Evolutionary conservation across 306 rosid genomes (phyloP).

Genomic region (Astragalus glycyphyllos): DNA sequence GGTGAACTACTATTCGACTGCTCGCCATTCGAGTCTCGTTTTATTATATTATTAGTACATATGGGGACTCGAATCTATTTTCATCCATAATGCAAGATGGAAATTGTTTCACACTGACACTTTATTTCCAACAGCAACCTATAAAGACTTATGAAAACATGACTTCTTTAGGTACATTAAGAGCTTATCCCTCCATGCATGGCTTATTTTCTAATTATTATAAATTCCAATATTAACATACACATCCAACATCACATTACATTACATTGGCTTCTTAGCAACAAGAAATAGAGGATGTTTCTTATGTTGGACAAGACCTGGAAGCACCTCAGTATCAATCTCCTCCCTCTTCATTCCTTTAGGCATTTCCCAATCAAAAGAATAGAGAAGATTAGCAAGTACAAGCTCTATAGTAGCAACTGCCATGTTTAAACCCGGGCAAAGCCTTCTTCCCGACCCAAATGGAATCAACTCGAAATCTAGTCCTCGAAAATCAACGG

Average conservation of each 20-base stretch:
- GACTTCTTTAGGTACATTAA: neutral
- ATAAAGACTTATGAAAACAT: too few species aligned
- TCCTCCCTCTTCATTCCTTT: neutral
- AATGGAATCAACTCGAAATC: conserved; percentile 20
- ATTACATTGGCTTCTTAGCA: neutral
- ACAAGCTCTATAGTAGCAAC: neutral
- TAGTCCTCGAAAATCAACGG: conserved; percentile 7
- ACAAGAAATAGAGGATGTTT: conserved; percentile 17
- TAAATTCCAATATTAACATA: neutral
- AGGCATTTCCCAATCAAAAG: conserved; percentile 32
- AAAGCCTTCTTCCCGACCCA: conserved; percentile 13
- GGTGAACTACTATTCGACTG: too few species aligned
- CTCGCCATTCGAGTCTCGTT: neutral
- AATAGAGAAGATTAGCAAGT: conserved; percentile 18
- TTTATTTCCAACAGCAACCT: too few species aligned
- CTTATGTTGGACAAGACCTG: conserved; percentile 12
- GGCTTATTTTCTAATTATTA: conserved; percentile 3
- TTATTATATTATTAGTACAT: too few species aligned
- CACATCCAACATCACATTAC: neutral
- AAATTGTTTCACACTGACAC: too few species aligned
- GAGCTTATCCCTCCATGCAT: neutral
- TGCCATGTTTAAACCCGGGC: conserved; percentile 15
- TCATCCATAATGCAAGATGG: too few species aligned
- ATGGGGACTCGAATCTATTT: neutral
- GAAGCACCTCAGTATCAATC: conserved; percentile 9